These are phyloP conservation scores for Serendipita sp. DNA, from an alignment of 768 basidiomycete species.

Conservation along the genomic window DNA sequence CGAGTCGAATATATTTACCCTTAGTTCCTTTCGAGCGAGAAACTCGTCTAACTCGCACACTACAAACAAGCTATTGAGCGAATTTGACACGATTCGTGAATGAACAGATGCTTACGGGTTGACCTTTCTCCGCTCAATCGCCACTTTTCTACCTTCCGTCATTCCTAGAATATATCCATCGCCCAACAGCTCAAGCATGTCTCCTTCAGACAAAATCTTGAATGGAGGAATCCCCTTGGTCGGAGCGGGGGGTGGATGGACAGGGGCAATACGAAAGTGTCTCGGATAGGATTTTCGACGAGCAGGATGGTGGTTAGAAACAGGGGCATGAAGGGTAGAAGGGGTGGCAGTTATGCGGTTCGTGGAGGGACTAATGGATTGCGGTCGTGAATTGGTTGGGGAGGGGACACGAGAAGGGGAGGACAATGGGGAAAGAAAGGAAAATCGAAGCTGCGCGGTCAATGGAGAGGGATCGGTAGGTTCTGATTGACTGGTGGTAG, in stretches of 20 bases:
- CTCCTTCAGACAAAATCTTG: not conserved
- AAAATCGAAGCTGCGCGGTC: not conserved
- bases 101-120: not conserved
- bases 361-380: not conserved
- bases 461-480: not conserved
- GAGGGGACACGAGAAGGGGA: not conserved
- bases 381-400: not conserved
- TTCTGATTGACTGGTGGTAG: not conserved
- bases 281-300: not conserved
- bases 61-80: not conserved
- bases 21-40: not conserved
- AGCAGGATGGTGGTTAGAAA: not conserved
- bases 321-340: not conserved
- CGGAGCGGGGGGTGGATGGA: not conserved
- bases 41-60: not conserved
- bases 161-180: not conserved
- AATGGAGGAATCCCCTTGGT: not conserved
- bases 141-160: not conserved
- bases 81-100: not conserved
- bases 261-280: not conserved
- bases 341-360: not conserved
- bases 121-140: not conserved
- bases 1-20: slow-evolving; percentile 4
- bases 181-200: not conserved
- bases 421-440: not conserved